phyloP scores from a whole-genome alignment of 768 basidiomycete genomes.

The Cubamyces sp. region DNA sequence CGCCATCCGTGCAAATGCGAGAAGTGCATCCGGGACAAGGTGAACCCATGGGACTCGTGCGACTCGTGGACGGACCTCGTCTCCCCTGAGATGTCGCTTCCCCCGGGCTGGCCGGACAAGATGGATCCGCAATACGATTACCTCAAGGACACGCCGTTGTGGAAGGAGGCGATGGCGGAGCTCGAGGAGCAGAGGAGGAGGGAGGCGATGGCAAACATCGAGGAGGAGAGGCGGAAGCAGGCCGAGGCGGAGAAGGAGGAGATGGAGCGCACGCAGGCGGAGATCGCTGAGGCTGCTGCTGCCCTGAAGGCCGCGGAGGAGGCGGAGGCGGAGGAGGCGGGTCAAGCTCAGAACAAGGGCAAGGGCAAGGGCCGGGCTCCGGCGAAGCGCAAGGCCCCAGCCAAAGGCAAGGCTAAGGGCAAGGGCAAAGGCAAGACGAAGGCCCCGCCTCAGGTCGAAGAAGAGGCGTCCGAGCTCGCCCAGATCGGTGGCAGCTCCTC shows the following conservation, averaged over 20 bases:
- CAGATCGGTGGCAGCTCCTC: too few relatives aligned
- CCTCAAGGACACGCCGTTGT: background rate
- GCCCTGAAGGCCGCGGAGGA: background rate
- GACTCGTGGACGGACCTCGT: background rate
- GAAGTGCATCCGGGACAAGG: background rate
- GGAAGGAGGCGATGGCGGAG: slow-evolving; percentile 32
- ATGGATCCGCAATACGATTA: background rate
- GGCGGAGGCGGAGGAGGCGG: background rate
- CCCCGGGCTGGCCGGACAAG: slow-evolving; percentile 1
- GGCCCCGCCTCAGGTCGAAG: too few relatives aligned
- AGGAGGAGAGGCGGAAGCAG: too few relatives aligned
- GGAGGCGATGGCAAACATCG: too few relatives aligned
- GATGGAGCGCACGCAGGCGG: background rate
- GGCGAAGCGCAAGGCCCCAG: background rate
- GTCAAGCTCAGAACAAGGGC: background rate
- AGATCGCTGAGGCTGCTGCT: background rate
- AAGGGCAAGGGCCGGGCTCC: background rate
- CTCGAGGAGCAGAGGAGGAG: slow-evolving; percentile 27
- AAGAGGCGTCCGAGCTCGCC: too few relatives aligned
- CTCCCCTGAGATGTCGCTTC: background rate
- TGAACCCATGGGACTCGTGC: background rate
- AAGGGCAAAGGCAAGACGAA: too few relatives aligned
- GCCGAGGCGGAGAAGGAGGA: background rate
- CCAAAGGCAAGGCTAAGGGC: background rate
- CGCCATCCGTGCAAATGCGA: background rate